phyloP scores from a whole-genome alignment of 108 stramenopile genomes.

The Nannochloropsis granulata region DNA sequence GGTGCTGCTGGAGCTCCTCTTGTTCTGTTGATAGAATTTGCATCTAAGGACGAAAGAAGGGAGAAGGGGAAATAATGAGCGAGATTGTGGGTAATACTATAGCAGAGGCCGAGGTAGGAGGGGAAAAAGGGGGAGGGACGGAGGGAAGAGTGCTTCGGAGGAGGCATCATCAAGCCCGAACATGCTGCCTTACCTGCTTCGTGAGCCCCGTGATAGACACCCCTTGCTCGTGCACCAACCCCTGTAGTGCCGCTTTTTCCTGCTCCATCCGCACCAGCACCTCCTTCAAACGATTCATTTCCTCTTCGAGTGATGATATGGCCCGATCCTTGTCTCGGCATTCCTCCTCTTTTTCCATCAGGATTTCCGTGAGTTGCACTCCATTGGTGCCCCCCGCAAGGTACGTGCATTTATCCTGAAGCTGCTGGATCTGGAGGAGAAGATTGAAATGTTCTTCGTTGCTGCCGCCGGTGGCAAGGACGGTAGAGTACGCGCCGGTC shows the following conservation, averaged over 20 bases:
- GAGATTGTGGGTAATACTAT: not conserved
- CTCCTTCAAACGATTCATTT: not conserved
- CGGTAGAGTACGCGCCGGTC: too few relatives aligned
- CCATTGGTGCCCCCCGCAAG: conserved; percentile 19
- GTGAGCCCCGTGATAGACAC: not conserved
- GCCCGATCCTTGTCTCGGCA: not conserved
- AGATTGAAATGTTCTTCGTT: conserved; percentile 5
- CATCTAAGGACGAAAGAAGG: not conserved
- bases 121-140: not conserved
- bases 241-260: not conserved
- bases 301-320: not conserved
- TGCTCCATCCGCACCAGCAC: not conserved
- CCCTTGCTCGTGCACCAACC: not conserved
- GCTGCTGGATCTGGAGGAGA: conserved; percentile 13
- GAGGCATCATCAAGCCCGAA: too few relatives aligned
- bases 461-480: not conserved
- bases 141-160: not conserved
- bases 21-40: not conserved
- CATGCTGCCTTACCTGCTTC: not conserved
- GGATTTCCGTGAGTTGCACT: conserved; percentile 6
- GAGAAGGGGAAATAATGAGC: not conserved
- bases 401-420: conserved; percentile 9
- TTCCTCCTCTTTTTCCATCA: conserved; percentile 19
- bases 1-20: too few relatives aligned
- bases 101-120: not conserved